Base-by-base conservation (phyloP, 2,329 filamentous ascomycete species). In the Clarireedia hainanense region DNA sequence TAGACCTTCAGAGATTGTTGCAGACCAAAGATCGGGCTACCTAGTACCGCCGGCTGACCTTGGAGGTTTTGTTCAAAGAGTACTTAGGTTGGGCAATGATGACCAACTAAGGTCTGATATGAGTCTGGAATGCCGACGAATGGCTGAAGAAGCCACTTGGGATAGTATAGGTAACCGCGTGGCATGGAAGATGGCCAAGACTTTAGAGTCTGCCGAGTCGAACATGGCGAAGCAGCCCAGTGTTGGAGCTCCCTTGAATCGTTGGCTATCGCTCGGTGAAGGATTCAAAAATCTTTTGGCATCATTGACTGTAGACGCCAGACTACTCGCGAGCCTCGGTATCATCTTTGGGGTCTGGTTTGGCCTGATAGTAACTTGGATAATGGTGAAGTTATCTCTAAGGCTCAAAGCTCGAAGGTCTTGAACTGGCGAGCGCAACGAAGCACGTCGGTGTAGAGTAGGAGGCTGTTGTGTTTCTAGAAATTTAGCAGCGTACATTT, bases 101-200 rank as follows among this genome's bases (percentile, higher is more conserved):
- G 47, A 66, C 0, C 55, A 60, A 0, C 67, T 80, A 15, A 74
- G 81, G 6, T 50, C 63, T 5, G 65, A 61, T 1, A 78, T 87
- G 71, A 71, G 73, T 2, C 56, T 57, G 0, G 71, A 74, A 7
- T 78, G 81, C 1, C 75, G 83, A 52, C 65, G 67, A 20, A 78
- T 83, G 58, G 85, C 84, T 0, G 79, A 79, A 58, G 75, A 83
- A 49, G 83, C 80, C 2, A 88, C 83, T 0, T 88, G 85, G 85
- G 83, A 86, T 57, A 84, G 80, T 70, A 85, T 88, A 68, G 85
- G 86, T 71, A 85, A 85, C 63, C 80, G 79, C 49, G 84, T 86
- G 1, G 85, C 85, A 3, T 82, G 81, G 76, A 77, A 80, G 56
- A 80, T 88, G 71, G 72, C 76, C 3, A 75, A 79, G 34, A 61